phyloP scores from a whole-genome alignment of 2,329 filamentous ascomycete species.

The Ceratocystis papillata region DNA sequence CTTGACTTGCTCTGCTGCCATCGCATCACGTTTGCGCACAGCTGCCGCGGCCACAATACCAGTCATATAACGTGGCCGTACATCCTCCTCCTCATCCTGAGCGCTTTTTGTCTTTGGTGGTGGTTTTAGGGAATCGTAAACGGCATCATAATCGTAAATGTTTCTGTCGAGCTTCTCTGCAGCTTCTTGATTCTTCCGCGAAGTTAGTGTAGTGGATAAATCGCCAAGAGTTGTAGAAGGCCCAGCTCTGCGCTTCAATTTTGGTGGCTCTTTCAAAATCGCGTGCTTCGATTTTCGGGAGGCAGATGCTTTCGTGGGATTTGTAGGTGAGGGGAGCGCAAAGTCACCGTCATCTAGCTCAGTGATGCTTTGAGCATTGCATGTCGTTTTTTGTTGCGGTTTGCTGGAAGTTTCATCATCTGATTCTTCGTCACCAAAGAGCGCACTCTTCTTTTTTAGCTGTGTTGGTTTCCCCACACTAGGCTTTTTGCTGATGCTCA shows the following conservation, averaged over 20 bases:
- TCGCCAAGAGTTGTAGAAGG: conserved; percentile 47
- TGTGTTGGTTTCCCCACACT: conserved; percentile 40
- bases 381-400: conserved; percentile 38
- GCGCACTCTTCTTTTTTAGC: conserved; percentile 43
- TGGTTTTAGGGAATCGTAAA: conserved; percentile 66
- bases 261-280: conserved; percentile 13
- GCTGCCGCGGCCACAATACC: conserved; percentile 63
- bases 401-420: conserved; percentile 39
- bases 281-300: conserved; percentile 29
- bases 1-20: conserved; percentile 70
- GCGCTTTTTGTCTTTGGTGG: conserved; percentile 49
- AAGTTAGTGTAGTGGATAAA: conserved; percentile 53
- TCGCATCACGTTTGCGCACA: conserved; percentile 63
- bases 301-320: conserved; percentile 21
- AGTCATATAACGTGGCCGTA: conserved; percentile 68
- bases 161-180: conserved; percentile 58
- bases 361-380: conserved; percentile 42
- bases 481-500: conserved; percentile 51
- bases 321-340: conserved; percentile 4
- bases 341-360: conserved; percentile 41
- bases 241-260: conserved; percentile 31
- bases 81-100: conserved; percentile 44
- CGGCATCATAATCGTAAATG: conserved; percentile 76
- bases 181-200: conserved; percentile 52
- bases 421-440: conserved; percentile 50